Conservation (phyloP, 768 basidiomycete genomes). For the Lepiota venenata region DNA sequence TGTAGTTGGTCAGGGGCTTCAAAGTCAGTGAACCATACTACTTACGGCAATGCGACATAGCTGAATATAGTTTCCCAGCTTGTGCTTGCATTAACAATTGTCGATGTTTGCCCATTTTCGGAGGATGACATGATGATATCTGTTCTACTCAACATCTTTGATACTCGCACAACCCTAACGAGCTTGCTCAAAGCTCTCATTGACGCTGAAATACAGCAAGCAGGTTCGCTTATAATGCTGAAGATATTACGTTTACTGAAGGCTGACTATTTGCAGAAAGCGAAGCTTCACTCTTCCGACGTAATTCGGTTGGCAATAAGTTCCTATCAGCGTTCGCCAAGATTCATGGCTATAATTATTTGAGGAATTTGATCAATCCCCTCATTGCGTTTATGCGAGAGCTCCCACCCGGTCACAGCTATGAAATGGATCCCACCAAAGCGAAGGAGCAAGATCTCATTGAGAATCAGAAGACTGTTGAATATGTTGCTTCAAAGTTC, state of each 20-base stretch:
- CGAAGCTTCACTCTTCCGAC: constrained; percentile 80
- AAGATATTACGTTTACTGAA: constrained; percentile 1
- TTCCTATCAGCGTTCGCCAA: constrained; percentile 84
- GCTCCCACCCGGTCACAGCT: constrained; percentile 70
- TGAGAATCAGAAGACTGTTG: constrained; percentile 68
- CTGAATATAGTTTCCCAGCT: constrained; percentile 38
- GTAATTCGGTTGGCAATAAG: constrained; percentile 85
- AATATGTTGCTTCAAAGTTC: constrained; percentile 72
- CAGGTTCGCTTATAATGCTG: constrained; percentile 43
- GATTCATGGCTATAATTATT: constrained; percentile 89
- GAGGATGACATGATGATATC: constrained; percentile 86
- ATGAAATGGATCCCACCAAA: constrained; percentile 73
- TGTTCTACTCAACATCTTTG: constrained; percentile 83
- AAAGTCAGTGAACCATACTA: constrained; percentile 48
- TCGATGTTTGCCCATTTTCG: constrained; percentile 75
- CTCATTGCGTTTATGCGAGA: constrained; percentile 71
- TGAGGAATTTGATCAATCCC: constrained; percentile 76
- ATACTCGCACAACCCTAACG: constrained; percentile 70
- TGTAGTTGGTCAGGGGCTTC: constrained; percentile 67
- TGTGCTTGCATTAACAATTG: constrained; percentile 79
- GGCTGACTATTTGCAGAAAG: constrained; percentile 44
- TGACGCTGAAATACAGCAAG: constrained; percentile 76
- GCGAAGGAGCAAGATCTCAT: constrained; percentile 54
- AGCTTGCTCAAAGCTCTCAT: constrained; percentile 79
- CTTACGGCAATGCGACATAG: not conserved